Percentiles rank a stretch among this genome's conserved stretches.
These are phyloP conservation scores for Pachysolen tannophilus DNA, from an alignment of 805 yeast genomes.

Conservation along the genomic window DNA sequence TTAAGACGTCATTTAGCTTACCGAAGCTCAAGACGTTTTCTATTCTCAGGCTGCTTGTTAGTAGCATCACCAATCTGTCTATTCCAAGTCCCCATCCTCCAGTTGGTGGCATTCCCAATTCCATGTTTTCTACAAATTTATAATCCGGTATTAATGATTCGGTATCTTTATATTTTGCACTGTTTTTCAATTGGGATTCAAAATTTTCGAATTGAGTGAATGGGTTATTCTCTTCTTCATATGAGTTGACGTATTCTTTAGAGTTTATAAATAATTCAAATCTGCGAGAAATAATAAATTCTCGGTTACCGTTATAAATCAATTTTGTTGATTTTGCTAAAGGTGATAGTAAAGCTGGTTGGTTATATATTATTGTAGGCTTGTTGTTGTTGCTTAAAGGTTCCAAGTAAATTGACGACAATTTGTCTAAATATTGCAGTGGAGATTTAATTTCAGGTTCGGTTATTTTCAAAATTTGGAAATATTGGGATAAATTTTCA, in stretches of 20 bases:
- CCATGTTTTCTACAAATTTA: conserved; percentile 67
- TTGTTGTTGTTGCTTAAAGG: conserved; percentile 36
- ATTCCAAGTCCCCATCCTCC: conserved; percentile 98
- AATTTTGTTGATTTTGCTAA: conserved; percentile 59
- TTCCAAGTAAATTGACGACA: conserved; percentile 59
- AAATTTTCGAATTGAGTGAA: conserved; percentile 60
- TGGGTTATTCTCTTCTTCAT: conserved; percentile 95
- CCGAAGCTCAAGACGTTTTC: conserved; percentile 76
- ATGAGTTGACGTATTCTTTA: conserved; percentile 82
- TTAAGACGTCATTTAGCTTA: conserved; percentile 56
- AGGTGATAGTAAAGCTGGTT: conserved; percentile 83
- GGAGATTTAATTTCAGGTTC: conserved; percentile 36
- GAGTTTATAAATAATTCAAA: conserved; percentile 82
- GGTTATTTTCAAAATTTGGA: conserved; percentile 24
- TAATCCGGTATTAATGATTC: conserved; percentile 70
- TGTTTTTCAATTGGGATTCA: conserved; percentile 42
- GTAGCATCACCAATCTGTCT: conserved; percentile 78
- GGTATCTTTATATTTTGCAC: conserved; percentile 39
- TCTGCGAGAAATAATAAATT: conserved; percentile 46
- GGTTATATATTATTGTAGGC: conserved; percentile 75
- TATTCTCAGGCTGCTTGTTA: conserved; percentile 58
- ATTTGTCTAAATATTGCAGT: conserved; percentile 54
- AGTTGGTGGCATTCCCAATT: conserved; percentile 94
- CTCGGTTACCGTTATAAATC: conserved; percentile 21
- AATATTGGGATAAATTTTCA: conserved; percentile 33